These are phyloP conservation scores for Paspalum vaginatum DNA, from an alignment of 176 grass and related monocot species.

Conservation along the genomic window DNA sequence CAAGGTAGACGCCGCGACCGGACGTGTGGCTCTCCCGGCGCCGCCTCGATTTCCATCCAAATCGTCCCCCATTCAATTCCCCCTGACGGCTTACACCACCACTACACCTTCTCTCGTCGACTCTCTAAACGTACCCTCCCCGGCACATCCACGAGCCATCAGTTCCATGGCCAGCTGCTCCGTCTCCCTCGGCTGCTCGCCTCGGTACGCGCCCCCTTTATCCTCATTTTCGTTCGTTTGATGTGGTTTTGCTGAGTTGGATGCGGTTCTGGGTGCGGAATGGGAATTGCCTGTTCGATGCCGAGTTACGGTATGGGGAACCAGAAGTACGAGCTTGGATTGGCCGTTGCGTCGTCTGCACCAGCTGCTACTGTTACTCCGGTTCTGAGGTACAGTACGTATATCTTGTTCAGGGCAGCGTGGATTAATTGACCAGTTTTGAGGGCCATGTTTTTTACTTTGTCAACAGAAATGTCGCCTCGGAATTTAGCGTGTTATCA, in stretches of 20 bases:
- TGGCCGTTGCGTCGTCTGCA: conserved; percentile 33
- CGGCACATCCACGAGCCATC: no score
- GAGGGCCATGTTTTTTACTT: background rate
- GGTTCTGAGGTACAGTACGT: conserved; percentile 52
- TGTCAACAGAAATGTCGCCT: no score
- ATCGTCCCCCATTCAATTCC: no score
- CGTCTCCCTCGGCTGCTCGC: conserved; percentile 43
- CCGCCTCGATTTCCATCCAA: no score
- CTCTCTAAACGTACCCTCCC: no score
- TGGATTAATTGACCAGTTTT: background rate
- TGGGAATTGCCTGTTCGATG: conserved; percentile 41
- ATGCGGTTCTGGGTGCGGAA: conserved; percentile 9
- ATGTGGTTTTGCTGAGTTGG: background rate
- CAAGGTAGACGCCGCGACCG: background rate
- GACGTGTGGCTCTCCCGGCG: background rate
- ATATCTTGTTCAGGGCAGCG: background rate
- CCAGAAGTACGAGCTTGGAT: conserved; percentile 35
- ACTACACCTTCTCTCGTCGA: background rate
- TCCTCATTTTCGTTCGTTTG: background rate
- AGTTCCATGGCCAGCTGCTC: conserved; percentile 81
- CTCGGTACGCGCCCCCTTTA: conserved; percentile 4
- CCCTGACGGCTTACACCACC: no score
- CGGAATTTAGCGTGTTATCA: no score
- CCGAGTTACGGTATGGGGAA: conserved; percentile 14
- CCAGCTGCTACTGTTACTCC: conserved; percentile 28